Evolutionary conservation across 78 protist species (phyloP).

Genomic region (Polysphondylium violaceum): DNA sequence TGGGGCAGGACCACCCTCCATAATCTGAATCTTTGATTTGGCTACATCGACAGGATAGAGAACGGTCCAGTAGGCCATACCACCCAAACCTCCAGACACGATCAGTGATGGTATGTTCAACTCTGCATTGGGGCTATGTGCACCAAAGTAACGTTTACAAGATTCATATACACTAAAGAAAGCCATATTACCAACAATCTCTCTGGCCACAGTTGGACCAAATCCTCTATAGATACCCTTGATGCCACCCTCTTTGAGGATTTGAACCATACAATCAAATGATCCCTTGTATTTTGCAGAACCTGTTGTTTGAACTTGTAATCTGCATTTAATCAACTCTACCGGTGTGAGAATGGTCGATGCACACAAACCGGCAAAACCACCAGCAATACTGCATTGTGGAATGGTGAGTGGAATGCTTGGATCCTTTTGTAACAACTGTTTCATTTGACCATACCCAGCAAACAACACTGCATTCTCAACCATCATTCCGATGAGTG

Average conservation of each 20-base stretch:
- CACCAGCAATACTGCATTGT: slow-evolving; percentile 48
- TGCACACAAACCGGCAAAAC: slow-evolving; percentile 37
- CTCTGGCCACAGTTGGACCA: slow-evolving; percentile 65
- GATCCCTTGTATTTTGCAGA: slow-evolving; percentile 51
- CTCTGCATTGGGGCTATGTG: background rate
- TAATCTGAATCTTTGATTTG: slow-evolving; percentile 32
- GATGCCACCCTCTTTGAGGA: slow-evolving; percentile 35
- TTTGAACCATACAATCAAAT: slow-evolving; percentile 30
- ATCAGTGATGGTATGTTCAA: slow-evolving; percentile 14
- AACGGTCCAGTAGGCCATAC: slow-evolving; percentile 68
- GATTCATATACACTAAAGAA: slow-evolving; percentile 57
- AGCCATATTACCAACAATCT: slow-evolving; percentile 56
- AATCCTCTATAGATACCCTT: slow-evolving; percentile 65
- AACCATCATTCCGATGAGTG: slow-evolving; percentile 67
- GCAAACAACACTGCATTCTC: slow-evolving; percentile 62
- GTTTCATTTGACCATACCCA: slow-evolving; percentile 70
- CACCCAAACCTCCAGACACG: slow-evolving; percentile 59
- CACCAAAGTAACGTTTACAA: slow-evolving; percentile 23
- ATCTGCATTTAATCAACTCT: slow-evolving; percentile 68
- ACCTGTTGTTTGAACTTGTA: slow-evolving; percentile 58
- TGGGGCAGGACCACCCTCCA: slow-evolving; percentile 32
- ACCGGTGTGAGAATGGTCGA: slow-evolving; percentile 51
- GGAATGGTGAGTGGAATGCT: background rate
- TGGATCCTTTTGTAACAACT: slow-evolving; percentile 19
- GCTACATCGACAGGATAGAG: slow-evolving; percentile 65